phyloP scores from a whole-genome alignment of 2,329 filamentous ascomycete species.

The Cadophora sp. region DNA sequence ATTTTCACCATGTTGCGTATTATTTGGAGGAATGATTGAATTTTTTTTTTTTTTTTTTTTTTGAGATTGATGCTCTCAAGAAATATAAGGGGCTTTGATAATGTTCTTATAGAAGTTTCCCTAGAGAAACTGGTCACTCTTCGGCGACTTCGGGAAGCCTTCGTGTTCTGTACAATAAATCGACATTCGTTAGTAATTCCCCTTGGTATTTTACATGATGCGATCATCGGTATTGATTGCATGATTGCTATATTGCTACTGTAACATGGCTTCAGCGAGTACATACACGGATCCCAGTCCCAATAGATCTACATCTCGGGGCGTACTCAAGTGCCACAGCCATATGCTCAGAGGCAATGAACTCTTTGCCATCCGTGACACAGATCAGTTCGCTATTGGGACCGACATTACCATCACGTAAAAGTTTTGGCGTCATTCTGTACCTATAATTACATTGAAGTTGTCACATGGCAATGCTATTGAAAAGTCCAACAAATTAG shows the following conservation, averaged over 20 bases:
- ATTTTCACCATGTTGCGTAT: slow-evolving; percentile 1
- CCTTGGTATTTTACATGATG: neutral
- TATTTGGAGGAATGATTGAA: neutral
- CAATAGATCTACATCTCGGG: neutral
- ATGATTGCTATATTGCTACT: neutral
- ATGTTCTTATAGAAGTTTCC: too few relatives aligned
- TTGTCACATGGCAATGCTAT: too few relatives aligned
- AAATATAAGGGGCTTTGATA: too few relatives aligned
- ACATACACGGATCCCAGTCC: too few relatives aligned
- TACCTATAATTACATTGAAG: too few relatives aligned
- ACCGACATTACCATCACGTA: neutral
- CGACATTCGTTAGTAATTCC: too few relatives aligned
- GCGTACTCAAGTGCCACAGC: neutral
- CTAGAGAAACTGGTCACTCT: too few relatives aligned
- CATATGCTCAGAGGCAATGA: neutral
- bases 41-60: neutral
- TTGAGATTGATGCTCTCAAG: neutral
- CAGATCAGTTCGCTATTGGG: neutral
- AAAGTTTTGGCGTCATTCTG: too few relatives aligned
- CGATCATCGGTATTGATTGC: neutral
- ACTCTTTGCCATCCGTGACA: neutral
- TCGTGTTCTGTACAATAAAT: neutral
- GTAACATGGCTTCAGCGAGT: neutral
- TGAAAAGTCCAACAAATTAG: too few relatives aligned
- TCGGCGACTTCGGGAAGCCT: neutral